Percentiles rank a stretch among this genome's conserved stretches.
These are phyloP conservation scores for Calonectria honghensis DNA, from an alignment of 2,329 filamentous ascomycete genomes.

Conservation along the genomic window DNA sequence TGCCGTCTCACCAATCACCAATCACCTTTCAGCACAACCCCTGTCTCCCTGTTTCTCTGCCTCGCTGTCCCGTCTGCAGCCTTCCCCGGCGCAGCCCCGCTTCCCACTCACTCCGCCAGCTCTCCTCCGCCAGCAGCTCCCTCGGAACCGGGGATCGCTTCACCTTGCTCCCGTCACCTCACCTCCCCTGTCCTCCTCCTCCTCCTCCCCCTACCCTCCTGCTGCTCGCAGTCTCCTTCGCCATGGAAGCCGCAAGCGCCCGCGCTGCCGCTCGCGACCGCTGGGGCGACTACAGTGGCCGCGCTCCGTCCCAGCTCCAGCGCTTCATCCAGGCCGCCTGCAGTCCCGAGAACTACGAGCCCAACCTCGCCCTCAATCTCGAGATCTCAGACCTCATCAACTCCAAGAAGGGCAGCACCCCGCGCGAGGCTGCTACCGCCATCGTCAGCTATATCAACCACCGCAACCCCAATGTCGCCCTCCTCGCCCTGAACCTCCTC, in stretches of 20 bases:
- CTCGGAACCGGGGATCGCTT: conserved; percentile 32
- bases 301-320: conserved; percentile 89
- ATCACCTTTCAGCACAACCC: conserved; percentile 1
- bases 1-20: not conserved
- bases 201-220: not conserved
- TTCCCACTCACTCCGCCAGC: conserved; percentile 29
- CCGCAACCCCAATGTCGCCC: conserved; percentile 94
- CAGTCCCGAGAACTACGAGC: conserved; percentile 97
- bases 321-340: conserved; percentile 97
- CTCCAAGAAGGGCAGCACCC: conserved; percentile 95
- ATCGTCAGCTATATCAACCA: conserved; percentile 98
- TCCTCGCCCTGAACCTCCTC: conserved; percentile 92
- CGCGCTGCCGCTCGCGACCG: conserved; percentile 96
- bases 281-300: conserved; percentile 86
- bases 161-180: conserved; percentile 31
- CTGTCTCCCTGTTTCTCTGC: conserved; percentile 13
- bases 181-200: conserved; percentile 10
- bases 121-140: conserved; percentile 33
- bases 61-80: conserved; percentile 22
- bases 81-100: conserved; percentile 19
- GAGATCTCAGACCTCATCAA: conserved; percentile 98
- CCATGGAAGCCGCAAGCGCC: conserved; percentile 95
- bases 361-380: conserved; percentile 95
- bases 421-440: conserved; percentile 93
- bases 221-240: conserved; percentile 47